A percentile compares a stretch with the other conserved stretches of the same genome.
phyloP scores from a whole-genome alignment of 768 basidiomycete species.

The Podaxis rugospora region DNA sequence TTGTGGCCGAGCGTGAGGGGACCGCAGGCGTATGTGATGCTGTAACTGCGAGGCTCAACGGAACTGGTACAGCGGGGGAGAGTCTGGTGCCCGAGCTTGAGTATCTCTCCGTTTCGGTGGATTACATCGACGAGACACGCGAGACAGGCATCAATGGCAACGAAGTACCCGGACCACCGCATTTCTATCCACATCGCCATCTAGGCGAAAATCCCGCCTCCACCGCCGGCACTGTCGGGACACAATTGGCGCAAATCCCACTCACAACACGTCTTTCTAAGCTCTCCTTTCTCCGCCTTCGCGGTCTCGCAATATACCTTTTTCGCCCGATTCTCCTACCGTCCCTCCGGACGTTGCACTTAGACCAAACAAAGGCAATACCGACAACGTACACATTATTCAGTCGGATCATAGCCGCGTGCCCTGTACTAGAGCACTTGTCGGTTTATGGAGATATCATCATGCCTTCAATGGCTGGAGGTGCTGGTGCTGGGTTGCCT shows the following conservation, averaged over 20 bases:
- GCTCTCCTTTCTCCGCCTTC: slow-evolving; percentile 37
- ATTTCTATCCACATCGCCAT: background rate
- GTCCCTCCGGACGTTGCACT: slow-evolving; percentile 34
- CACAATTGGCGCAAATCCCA: background rate
- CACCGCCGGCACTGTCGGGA: background rate
- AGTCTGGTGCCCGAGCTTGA: slow-evolving; percentile 28
- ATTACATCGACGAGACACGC: slow-evolving; percentile 17
- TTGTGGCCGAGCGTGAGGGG: slow-evolving; percentile 4
- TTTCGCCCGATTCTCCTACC: slow-evolving; percentile 31
- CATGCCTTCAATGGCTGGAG: slow-evolving; percentile 15
- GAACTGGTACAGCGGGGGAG: background rate
- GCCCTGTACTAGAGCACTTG: slow-evolving; percentile 31
- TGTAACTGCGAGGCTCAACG: background rate
- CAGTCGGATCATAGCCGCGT: slow-evolving; percentile 27
- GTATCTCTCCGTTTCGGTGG: slow-evolving; percentile 33
- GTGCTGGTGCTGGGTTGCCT: background rate
- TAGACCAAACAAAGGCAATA: slow-evolving; percentile 35
- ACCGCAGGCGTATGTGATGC: background rate
- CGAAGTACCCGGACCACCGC: background rate
- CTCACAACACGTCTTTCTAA: slow-evolving; percentile 18
- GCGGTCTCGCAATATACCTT: slow-evolving; percentile 37
- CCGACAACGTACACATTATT: slow-evolving; percentile 33
- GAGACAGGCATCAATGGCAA: background rate
- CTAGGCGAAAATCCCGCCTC: background rate
- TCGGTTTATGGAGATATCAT: slow-evolving; percentile 43